A percentile compares a stretch with the other conserved stretches of the same genome.
These are phyloP conservation scores for Anisodus tanguticus DNA, from an alignment of 257 asterid species.

Conservation along the genomic window DNA sequence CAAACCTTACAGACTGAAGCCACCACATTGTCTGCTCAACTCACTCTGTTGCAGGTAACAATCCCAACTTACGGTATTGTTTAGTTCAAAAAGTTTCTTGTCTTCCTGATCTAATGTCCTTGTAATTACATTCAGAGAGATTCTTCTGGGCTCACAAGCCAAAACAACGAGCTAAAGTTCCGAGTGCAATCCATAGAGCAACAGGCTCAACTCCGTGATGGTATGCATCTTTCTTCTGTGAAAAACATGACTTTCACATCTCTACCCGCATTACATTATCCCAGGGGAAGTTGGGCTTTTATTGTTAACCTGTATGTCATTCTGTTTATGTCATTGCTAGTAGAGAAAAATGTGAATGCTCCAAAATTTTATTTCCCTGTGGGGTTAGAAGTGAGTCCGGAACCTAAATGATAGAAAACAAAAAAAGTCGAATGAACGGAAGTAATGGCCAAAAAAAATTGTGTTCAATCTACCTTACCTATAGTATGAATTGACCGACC, in stretches of 20 bases:
- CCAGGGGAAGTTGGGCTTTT: neutral
- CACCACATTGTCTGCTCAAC: conserved; percentile 74
- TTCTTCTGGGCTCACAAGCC: conserved; percentile 62
- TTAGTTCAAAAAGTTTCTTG: neutral
- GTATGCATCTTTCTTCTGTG: conserved; percentile 41
- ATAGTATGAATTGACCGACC: too few species aligned
- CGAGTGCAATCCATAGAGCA: conserved; percentile 84
- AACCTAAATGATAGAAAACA: too few species aligned
- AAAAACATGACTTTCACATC: neutral
- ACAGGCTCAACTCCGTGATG: conserved; percentile 82
- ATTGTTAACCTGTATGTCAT: neutral
- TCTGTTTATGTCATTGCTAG: neutral
- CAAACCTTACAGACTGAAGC: conserved; percentile 85
- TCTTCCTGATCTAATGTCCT: conserved; percentile 23
- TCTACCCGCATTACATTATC: too few species aligned
- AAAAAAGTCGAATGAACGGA: too few species aligned
- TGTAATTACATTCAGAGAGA: conserved; percentile 57
- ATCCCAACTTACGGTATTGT: neutral
- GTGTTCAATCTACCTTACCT: too few species aligned
- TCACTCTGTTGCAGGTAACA: conserved; percentile 67
- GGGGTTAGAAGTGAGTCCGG: too few species aligned
- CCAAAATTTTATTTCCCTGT: neutral
- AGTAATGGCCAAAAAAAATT: too few species aligned
- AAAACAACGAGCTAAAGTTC: conserved; percentile 73
- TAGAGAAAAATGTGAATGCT: neutral